These are phyloP conservation scores for Thraustotheca clavata DNA, from an alignment of 352 stramenopile genomes.

Conservation along the genomic window DNA sequence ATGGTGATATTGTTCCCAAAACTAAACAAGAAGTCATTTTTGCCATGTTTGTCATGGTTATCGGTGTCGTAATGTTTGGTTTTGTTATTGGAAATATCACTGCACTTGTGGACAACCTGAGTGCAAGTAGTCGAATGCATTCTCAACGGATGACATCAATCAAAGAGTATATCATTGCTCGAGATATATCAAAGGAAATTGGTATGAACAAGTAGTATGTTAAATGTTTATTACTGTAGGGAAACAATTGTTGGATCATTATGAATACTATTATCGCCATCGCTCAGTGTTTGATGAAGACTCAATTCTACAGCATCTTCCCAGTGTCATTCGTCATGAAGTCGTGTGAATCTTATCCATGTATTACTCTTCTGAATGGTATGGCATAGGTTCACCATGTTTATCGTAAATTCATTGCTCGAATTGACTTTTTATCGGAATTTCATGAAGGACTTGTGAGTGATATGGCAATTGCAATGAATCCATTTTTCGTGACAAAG, in stretches of 20 bases:
- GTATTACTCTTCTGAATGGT: neutral
- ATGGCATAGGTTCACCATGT: slow-evolving; percentile 56
- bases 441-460: slow-evolving; percentile 76
- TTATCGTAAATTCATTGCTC: slow-evolving; percentile 55
- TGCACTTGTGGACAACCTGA: slow-evolving; percentile 65
- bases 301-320: slow-evolving; percentile 51
- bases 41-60: slow-evolving; percentile 69
- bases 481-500: slow-evolving; percentile 60
- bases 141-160: slow-evolving; percentile 67
- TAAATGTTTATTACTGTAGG: slow-evolving; percentile 25
- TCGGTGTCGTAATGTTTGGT: slow-evolving; percentile 78
- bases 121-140: slow-evolving; percentile 58
- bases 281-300: slow-evolving; percentile 76
- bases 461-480: slow-evolving; percentile 76
- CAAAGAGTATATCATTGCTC: slow-evolving; percentile 83
- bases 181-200: slow-evolving; percentile 45
- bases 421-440: slow-evolving; percentile 57
- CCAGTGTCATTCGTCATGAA: slow-evolving; percentile 68
- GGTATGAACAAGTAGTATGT: neutral
- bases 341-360: slow-evolving; percentile 33
- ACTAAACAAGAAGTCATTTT: slow-evolving; percentile 62
- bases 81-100: slow-evolving; percentile 83
- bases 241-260: slow-evolving; percentile 68
- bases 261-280: slow-evolving; percentile 82
- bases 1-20: slow-evolving; percentile 65